phyloP scores from a whole-genome alignment of 805 yeast genomes.

The Barnettozyma wickerhamii region DNA sequence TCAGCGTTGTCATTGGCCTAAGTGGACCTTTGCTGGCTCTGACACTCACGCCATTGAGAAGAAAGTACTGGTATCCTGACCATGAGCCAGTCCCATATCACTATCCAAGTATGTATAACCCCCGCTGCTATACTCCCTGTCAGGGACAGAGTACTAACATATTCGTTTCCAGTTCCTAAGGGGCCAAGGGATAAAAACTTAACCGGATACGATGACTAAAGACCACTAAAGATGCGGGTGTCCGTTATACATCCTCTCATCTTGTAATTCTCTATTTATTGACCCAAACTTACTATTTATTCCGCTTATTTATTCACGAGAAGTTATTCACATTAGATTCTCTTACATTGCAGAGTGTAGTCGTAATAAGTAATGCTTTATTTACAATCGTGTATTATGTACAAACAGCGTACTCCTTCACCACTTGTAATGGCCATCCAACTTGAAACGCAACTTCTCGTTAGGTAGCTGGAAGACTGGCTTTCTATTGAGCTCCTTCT shows the following conservation, averaged over 20 bases:
- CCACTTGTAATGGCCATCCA: constrained; percentile 56
- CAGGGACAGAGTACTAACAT: constrained; percentile 4
- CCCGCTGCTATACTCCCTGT: not conserved
- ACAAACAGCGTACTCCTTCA: constrained; percentile 21
- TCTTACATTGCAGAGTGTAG: constrained; percentile 1
- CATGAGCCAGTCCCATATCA: constrained; percentile 58
- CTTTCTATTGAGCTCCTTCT: constrained; percentile 43
- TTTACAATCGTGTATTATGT: constrained; percentile 9
- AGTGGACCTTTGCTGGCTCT: constrained; percentile 62
- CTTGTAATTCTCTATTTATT: constrained; percentile 4
- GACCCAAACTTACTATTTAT: constrained; percentile 7
- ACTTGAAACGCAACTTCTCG: constrained; percentile 42
- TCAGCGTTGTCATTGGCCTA: constrained; percentile 57
- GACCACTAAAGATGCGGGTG: no score
- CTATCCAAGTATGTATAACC: constrained; percentile 31
- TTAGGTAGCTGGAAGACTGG: constrained; percentile 47
- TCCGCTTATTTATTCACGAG: constrained; percentile 8
- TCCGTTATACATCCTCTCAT: no score
- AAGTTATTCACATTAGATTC: constrained; percentile 3
- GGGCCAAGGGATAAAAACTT: constrained; percentile 45
- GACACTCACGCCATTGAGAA: constrained; percentile 62
- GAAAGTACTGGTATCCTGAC: constrained; percentile 60
- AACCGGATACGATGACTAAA: constrained; percentile 56
- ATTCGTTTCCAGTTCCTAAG: constrained; percentile 43
- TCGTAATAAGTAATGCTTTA: constrained; percentile 8